Evolutionary conservation across 1,284 basidiomycete species (phyloP), one percentile per base, ranked within the genome.

Genomic region (Sanghuangporus sanghuang): DNA sequence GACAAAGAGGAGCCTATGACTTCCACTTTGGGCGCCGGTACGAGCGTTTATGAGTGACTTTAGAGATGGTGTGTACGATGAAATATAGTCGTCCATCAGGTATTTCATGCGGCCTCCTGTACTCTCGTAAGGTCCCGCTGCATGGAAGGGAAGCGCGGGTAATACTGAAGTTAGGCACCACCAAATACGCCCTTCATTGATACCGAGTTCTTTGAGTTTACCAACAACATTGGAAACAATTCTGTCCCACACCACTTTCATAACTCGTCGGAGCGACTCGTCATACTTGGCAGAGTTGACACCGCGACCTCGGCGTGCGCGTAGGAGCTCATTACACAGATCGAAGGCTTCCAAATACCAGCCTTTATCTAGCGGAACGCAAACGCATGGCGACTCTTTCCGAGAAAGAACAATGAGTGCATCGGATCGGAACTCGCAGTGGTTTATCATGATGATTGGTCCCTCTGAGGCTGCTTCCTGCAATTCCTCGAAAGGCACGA

Each of bases 91-190:
- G 14, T 77, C 70, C 2, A 68, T 68, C 12, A 78, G 61, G 16
- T 64, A 61, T 0, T 57, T 53, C 27, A 32, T 53, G 23, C 23
- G 23, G 12, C 52, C 27, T 0, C 23, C 52, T 53, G 52, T 1
- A 49, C 21, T 21, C 9, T 53, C 32, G 27, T 27, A 53, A 12
- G 52, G 27, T 40, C 3, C 63, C 65, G 40, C 60, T 53, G n/a
- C 46, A 36, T 81, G 79, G 1, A 81, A 64, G 1, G 80, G 79
- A 12, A 81, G 63, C 12, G 68, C 68, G 16, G 73, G 67, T 32
- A 80, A 67, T 4, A 58, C 49, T 0, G 72, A 72, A 0, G 75
- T 76, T 2, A 76, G 77, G 60, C 77, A 81, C 79, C 79, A 81
- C 77, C 79, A 81, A 16, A 81, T 69, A 9, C 75, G 73, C 14